phyloP scores from a whole-genome alignment of 1,284 basidiomycete species.

The Exsudoporus floridanus region DNA sequence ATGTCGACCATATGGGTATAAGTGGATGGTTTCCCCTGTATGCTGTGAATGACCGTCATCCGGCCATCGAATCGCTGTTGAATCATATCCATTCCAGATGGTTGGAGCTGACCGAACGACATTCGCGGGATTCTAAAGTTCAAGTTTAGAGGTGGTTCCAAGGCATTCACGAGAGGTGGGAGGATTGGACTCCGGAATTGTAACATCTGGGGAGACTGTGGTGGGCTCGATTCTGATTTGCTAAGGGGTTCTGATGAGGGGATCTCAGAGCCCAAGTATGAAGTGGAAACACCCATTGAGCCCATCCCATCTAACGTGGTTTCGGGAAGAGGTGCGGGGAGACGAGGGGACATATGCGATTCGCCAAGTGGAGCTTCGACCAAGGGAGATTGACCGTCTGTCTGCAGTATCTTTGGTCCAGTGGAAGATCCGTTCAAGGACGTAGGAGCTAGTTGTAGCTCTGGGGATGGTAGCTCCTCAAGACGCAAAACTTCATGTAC shows the following conservation, averaged over 20 bases:
- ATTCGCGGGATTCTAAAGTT: constrained; percentile 15
- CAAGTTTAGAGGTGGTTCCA: constrained; percentile 22
- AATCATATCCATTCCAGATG: not conserved
- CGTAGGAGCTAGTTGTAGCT: not conserved
- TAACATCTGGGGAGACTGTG: constrained; percentile 1
- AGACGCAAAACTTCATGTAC: not conserved
- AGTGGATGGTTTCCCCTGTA: constrained; percentile 23
- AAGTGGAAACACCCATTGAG: constrained; percentile 1
- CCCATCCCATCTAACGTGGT: not conserved
- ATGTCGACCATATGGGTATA: constrained; percentile 25
- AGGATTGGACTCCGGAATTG: constrained; percentile 10
- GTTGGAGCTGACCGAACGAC: not conserved
- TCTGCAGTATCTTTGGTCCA: not conserved
- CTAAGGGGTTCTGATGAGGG: not conserved
- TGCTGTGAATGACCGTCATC: constrained; percentile 21
- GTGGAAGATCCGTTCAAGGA: not conserved
- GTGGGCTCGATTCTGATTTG: not conserved
- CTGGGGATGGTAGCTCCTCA: not conserved
- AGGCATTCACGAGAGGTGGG: constrained; percentile 11
- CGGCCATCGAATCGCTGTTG: constrained; percentile 15
- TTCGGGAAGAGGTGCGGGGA: not conserved
- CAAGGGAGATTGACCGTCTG: not conserved
- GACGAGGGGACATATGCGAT: not conserved
- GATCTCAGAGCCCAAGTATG: not conserved
- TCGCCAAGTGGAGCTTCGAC: not conserved